phyloP scores from a whole-genome alignment of 805 yeast species.

The Ogataea salicorniae region DNA sequence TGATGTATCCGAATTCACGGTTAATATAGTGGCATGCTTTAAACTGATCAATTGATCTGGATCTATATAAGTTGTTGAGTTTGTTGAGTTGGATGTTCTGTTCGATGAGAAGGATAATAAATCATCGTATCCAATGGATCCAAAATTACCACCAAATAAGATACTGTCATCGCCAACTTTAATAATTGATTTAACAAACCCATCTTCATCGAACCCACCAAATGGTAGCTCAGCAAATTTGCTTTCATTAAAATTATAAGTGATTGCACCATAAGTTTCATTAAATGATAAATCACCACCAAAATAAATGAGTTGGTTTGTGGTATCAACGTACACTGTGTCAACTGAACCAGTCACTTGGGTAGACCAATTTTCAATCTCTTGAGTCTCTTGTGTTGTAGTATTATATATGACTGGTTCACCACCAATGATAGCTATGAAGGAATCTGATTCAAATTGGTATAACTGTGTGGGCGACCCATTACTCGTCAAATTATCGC shows the following conservation, averaged over 20 bases:
- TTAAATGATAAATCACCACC: slow-evolving; percentile 71
- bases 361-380: slow-evolving; percentile 20
- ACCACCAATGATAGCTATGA: slow-evolving; percentile 23
- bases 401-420: slow-evolving; percentile 20
- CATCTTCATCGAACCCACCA: slow-evolving; percentile 63
- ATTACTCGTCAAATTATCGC: slow-evolving; percentile 5
- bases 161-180: slow-evolving; percentile 45
- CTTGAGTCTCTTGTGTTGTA: background rate
- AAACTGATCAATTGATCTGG: slow-evolving; percentile 61
- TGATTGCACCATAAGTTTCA: slow-evolving; percentile 51
- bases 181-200: slow-evolving; percentile 59
- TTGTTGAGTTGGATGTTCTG: slow-evolving; percentile 25
- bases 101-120: slow-evolving; percentile 31
- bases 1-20: slow-evolving; percentile 37
- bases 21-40: slow-evolving; percentile 47
- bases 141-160: slow-evolving; percentile 76
- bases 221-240: slow-evolving; percentile 53
- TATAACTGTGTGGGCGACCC: slow-evolving; percentile 11
- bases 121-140: slow-evolving; percentile 49
- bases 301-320: slow-evolving; percentile 50
- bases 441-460: slow-evolving; percentile 10
- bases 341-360: slow-evolving; percentile 36
- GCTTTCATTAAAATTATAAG: slow-evolving; percentile 49
- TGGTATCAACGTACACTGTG: slow-evolving; percentile 44
- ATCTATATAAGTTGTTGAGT: slow-evolving; percentile 34